phyloP scores from a whole-genome alignment of 495 filamentous ascomycete genomes.

The Talaromyces borbonicus region DNA sequence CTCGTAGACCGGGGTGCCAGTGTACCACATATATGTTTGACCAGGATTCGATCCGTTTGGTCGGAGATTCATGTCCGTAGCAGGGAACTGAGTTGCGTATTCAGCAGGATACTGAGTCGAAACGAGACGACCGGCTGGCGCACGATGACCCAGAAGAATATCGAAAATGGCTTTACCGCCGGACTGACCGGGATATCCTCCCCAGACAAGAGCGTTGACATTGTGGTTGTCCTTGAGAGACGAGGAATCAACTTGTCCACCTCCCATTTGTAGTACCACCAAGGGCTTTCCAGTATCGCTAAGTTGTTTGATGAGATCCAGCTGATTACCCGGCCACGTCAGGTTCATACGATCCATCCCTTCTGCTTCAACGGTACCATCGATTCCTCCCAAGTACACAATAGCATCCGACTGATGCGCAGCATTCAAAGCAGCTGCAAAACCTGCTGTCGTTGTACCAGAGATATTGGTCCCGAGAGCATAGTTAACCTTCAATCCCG shows the following conservation, averaged over 20 bases:
- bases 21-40: slow-evolving; percentile 56
- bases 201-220: slow-evolving; percentile 47
- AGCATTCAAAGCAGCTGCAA: slow-evolving; percentile 32
- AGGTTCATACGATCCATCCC: slow-evolving; percentile 44
- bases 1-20: slow-evolving; percentile 38
- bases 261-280: slow-evolving; percentile 50
- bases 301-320: slow-evolving; percentile 44
- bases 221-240: slow-evolving; percentile 39
- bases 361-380: slow-evolving; percentile 47
- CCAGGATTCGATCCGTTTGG: slow-evolving; percentile 36
- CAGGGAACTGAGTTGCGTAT: slow-evolving; percentile 43
- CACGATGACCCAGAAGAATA: slow-evolving; percentile 41
- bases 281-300: slow-evolving; percentile 42
- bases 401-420: slow-evolving; percentile 45
- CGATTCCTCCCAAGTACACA: slow-evolving; percentile 49
- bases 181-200: slow-evolving; percentile 50
- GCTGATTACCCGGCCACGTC: slow-evolving; percentile 47
- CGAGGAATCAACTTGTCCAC: slow-evolving; percentile 47
- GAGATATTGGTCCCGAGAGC: slow-evolving; percentile 34
- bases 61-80: slow-evolving; percentile 47
- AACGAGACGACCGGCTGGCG: slow-evolving; percentile 48
- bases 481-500: slow-evolving; percentile 37
- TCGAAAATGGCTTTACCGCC: slow-evolving; percentile 46
- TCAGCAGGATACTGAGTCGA: slow-evolving; percentile 48
- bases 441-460: slow-evolving; percentile 28